Conservation (phyloP, 176 grass and related monocot species). For the Tillandsia leiboldiana region DNA sequence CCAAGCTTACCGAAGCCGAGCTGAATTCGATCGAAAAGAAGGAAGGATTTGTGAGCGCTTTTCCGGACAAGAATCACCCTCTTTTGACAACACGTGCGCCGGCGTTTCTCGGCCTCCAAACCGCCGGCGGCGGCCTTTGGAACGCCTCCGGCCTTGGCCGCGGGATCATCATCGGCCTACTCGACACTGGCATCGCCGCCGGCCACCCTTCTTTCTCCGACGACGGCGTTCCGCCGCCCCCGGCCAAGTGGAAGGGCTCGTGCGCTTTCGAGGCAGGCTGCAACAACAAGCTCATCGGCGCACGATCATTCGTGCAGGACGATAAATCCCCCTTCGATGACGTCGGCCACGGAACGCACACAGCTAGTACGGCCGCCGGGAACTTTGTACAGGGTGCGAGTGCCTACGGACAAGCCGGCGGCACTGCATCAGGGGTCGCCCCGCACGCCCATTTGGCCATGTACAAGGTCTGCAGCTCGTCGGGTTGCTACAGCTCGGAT, state of each 20-base stretch:
- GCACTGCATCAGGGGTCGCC: slow-evolving; percentile 7
- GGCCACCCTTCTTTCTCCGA: slow-evolving; percentile 13
- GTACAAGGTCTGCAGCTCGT: slow-evolving; percentile 5
- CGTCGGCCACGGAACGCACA: slow-evolving; percentile 18
- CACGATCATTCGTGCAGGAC: background rate
- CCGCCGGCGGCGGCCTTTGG: background rate
- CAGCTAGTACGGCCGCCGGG: slow-evolving; percentile 10
- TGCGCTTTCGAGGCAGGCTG: background rate
- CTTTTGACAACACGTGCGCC: slow-evolving; percentile 2
- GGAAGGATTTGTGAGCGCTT: background rate
- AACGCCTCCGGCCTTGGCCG: background rate
- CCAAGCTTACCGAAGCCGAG: background rate
- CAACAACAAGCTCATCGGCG: slow-evolving; percentile 26
- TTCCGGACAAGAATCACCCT: background rate
- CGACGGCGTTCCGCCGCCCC: slow-evolving; percentile 4
- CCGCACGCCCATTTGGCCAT: slow-evolving; percentile 20
- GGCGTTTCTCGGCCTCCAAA: slow-evolving; percentile 1
- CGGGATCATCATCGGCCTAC: slow-evolving; percentile 10
- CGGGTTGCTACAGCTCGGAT: background rate
- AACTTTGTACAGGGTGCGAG: background rate
- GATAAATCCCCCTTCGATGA: background rate
- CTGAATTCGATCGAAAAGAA: background rate
- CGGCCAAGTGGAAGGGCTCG: slow-evolving; percentile 16
- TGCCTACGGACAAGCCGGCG: background rate
- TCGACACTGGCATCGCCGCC: slow-evolving; percentile 10